These are phyloP conservation scores for Tagetes patula DNA, from an alignment of 129 eudicot species.

Conservation along the genomic window DNA sequence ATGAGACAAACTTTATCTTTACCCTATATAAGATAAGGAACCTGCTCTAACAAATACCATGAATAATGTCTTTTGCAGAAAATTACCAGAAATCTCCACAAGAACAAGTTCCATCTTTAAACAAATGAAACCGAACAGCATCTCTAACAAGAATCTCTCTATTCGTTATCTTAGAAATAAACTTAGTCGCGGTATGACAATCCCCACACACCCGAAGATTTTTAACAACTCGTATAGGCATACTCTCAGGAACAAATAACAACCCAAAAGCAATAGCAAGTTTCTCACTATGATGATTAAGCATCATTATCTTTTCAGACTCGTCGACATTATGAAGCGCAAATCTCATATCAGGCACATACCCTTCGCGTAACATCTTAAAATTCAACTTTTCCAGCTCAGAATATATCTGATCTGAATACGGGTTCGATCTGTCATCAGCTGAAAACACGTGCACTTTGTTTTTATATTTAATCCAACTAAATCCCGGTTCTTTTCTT, in stretches of 20 bases:
- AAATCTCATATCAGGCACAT: slow-evolving; percentile 72
- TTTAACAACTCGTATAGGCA: slow-evolving; percentile 71
- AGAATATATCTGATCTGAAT: slow-evolving; percentile 56
- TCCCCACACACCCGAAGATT: slow-evolving; percentile 91
- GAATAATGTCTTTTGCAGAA: background rate
- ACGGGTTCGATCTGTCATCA: slow-evolving; percentile 76
- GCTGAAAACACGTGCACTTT: slow-evolving; percentile 87
- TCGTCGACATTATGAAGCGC: slow-evolving; percentile 79
- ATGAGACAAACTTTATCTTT: too few species aligned
- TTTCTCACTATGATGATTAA: slow-evolving; percentile 88
- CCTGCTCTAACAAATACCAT: too few species aligned
- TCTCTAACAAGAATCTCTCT: slow-evolving; percentile 94
- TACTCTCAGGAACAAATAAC: slow-evolving; percentile 59
- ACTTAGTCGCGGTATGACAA: slow-evolving; percentile 83
- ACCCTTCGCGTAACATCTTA: slow-evolving; percentile 73
- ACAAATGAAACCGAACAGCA: slow-evolving; percentile 76
- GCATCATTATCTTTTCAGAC: slow-evolving; percentile 69
- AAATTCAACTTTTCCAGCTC: slow-evolving; percentile 58
- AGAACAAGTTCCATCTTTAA: slow-evolving; percentile 85
- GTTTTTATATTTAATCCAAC: slow-evolving; percentile 91
- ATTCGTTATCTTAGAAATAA: slow-evolving; percentile 70
- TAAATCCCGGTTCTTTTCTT: slow-evolving; percentile 80
- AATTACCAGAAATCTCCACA: slow-evolving; percentile 96
- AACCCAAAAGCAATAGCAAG: slow-evolving; percentile 95
- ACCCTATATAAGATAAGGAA: too few species aligned